These are phyloP conservation scores for Euphorbia corollata DNA, from an alignment of 441 rosid genomes.

Conservation along the genomic window DNA sequence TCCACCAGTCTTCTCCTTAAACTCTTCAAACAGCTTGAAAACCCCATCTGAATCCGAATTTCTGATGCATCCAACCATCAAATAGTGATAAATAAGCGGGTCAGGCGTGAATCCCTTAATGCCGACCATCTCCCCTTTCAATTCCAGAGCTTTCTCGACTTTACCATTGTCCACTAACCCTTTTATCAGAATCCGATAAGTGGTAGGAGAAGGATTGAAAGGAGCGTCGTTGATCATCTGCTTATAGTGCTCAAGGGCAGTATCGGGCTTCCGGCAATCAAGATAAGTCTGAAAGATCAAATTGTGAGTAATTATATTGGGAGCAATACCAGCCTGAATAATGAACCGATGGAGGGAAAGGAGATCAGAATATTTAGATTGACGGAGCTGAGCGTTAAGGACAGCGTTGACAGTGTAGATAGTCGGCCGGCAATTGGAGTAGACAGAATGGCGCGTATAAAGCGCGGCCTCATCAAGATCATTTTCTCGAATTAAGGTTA, in stretches of 20 bases:
- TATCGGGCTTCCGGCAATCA: slow-evolving; percentile 66
- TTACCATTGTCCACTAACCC: slow-evolving; percentile 75
- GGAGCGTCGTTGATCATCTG: slow-evolving; percentile 62
- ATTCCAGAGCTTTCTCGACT: slow-evolving; percentile 65
- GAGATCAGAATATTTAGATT: slow-evolving; percentile 59
- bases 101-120: slow-evolving; percentile 48
- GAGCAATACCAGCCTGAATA: slow-evolving; percentile 68
- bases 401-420: slow-evolving; percentile 80
- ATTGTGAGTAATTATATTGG: slow-evolving; percentile 69
- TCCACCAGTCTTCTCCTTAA: slow-evolving; percentile 63
- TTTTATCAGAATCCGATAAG: slow-evolving; percentile 62
- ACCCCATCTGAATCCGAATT: slow-evolving; percentile 49
- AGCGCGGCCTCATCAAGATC: slow-evolving; percentile 86
- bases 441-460: slow-evolving; percentile 85
- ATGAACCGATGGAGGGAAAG: slow-evolving; percentile 67
- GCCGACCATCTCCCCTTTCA: slow-evolving; percentile 67
- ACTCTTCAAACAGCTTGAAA: slow-evolving; percentile 57
- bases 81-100: slow-evolving; percentile 55
- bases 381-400: slow-evolving; percentile 75
- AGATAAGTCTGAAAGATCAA: slow-evolving; percentile 71
- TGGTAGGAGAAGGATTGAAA: slow-evolving; percentile 58
- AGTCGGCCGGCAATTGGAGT: slow-evolving; percentile 82
- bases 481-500: slow-evolving; percentile 58
- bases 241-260: slow-evolving; percentile 70
- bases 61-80: slow-evolving; percentile 56